Conservation (phyloP, 352 stramenopile genomes). For the Pythium volutum region DNA sequence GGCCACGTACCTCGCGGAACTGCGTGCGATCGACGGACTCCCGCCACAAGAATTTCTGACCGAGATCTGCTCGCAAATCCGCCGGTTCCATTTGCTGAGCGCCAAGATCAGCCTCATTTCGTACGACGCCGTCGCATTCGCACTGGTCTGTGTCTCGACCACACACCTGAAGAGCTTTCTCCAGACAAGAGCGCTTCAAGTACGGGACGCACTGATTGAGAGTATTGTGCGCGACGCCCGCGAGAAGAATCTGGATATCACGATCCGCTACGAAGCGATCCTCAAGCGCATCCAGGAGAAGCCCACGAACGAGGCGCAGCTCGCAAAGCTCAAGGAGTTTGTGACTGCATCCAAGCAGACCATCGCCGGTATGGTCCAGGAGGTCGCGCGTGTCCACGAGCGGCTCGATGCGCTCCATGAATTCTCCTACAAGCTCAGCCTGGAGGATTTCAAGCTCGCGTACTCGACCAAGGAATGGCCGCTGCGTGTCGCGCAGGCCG, state of each 20-base stretch:
- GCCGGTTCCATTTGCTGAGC: constrained; percentile 69
- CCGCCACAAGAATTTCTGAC: constrained; percentile 31
- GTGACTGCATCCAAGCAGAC: constrained; percentile 79
- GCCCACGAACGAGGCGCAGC: constrained; percentile 89
- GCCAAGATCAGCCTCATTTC: constrained; percentile 58
- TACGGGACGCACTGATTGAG: constrained; percentile 79
- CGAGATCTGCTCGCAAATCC: constrained; percentile 64
- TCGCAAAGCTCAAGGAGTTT: constrained; percentile 89
- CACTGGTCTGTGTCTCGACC: constrained; percentile 78
- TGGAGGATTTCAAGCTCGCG: constrained; percentile 88
- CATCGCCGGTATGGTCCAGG: constrained; percentile 69
- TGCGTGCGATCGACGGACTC: constrained; percentile 35
- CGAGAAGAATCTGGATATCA: constrained; percentile 87
- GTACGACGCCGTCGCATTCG: constrained; percentile 74
- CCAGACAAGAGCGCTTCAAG: constrained; percentile 57
- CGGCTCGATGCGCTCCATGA: constrained; percentile 72
- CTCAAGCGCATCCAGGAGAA: constrained; percentile 90
- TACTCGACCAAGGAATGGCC: constrained; percentile 90
- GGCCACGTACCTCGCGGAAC: constrained; percentile 58
- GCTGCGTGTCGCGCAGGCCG: constrained; percentile 72
- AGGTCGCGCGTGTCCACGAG: constrained; percentile 75
- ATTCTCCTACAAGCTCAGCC: constrained; percentile 83
- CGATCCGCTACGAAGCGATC: constrained; percentile 86
- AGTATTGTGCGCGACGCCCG: constrained; percentile 74
- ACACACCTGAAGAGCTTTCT: constrained; percentile 65